A percentile compares a stretch with the other conserved stretches of the same genome.
Evolutionary conservation across 208 protist genomes (phyloP).

Genomic region (Crithidia thermophila): DNA sequence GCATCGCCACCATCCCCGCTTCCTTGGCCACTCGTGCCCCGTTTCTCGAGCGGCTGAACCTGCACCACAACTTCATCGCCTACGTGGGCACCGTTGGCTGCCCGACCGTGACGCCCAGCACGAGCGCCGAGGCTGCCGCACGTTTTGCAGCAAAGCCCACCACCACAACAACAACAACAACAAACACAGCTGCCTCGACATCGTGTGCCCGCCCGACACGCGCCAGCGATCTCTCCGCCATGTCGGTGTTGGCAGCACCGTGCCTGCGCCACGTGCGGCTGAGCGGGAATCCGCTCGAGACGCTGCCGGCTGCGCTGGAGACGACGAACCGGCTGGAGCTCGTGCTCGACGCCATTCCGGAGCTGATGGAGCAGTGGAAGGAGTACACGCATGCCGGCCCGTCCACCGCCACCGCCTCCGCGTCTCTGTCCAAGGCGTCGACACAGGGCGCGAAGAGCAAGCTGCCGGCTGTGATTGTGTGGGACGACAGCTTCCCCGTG

Average conservation of each 20-base stretch:
- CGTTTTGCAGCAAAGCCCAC: no score
- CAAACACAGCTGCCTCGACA: neutral
- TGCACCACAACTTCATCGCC: conserved; percentile 70
- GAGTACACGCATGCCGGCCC: conserved; percentile 19
- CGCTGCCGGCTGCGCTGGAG: conserved; percentile 55
- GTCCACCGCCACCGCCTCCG: neutral
- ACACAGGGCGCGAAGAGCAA: neutral
- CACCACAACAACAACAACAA: no score
- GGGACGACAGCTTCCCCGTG: conserved; percentile 82
- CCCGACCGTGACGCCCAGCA: neutral
- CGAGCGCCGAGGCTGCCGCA: neutral
- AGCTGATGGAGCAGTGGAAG: conserved; percentile 71
- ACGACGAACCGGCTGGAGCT: conserved; percentile 61
- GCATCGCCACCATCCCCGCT: conserved; percentile 55
- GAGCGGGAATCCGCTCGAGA: conserved; percentile 62
- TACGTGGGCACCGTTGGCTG: conserved; percentile 36
- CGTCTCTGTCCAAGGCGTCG: no score
- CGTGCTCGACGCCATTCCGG: conserved; percentile 70
- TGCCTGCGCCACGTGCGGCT: conserved; percentile 71
- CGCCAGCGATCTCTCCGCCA: conserved; percentile 3
- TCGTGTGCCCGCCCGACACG: neutral
- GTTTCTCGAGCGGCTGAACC: conserved; percentile 61
- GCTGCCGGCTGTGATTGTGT: conserved; percentile 55
- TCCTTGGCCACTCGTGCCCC: conserved; percentile 27
- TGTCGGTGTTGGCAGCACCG: conserved; percentile 61